phyloP scores from a whole-genome alignment of 208 protist genomes.

The Trypanosoma grayi region DNA sequence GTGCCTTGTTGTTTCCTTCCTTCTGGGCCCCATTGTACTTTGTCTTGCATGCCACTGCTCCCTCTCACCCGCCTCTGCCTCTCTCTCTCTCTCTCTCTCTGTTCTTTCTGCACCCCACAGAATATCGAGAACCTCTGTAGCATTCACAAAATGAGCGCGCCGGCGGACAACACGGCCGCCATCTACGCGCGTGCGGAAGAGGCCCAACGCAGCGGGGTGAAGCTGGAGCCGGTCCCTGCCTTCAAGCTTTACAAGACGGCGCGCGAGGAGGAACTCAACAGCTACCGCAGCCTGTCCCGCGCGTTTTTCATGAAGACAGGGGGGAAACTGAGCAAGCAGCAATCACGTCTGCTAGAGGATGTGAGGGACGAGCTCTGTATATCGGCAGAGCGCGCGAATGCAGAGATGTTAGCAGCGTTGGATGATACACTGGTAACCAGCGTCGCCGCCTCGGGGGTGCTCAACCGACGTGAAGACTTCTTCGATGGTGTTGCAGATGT shows the following conservation, averaged over 20 bases:
- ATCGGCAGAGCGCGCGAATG: slow-evolving; percentile 31
- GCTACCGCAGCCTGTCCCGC: slow-evolving; percentile 71
- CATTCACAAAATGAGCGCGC: slow-evolving; percentile 1
- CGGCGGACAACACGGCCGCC: slow-evolving; percentile 14
- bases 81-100: slow-evolving; percentile 15
- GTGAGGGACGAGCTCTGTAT: slow-evolving; percentile 62
- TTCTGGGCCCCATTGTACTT: too few species aligned
- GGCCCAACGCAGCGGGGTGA: slow-evolving; percentile 27
- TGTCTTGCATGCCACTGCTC: too few species aligned
- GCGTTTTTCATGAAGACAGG: slow-evolving; percentile 79
- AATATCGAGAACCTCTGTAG: not conserved
- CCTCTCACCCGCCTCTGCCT: too few species aligned
- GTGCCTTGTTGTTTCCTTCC: too few species aligned
- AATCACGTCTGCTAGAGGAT: slow-evolving; percentile 71
- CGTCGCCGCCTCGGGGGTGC: slow-evolving; percentile 47
- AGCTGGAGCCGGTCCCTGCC: slow-evolving; percentile 43
- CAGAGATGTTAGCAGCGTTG: slow-evolving; percentile 50
- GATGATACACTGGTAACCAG: slow-evolving; percentile 52
- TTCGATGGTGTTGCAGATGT: slow-evolving; percentile 87
- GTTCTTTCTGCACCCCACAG: slow-evolving; percentile 1
- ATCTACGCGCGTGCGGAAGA: slow-evolving; percentile 62
- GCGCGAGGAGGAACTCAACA: slow-evolving; percentile 75
- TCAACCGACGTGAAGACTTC: slow-evolving; percentile 61
- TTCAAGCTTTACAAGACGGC: slow-evolving; percentile 80
- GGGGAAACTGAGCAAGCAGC: slow-evolving; percentile 35